Percentiles rank a stretch among this genome's conserved stretches.
Evolutionary conservation across 2,329 filamentous ascomycete species (phyloP).

Genomic region (Trichoderma koningiopsis): DNA sequence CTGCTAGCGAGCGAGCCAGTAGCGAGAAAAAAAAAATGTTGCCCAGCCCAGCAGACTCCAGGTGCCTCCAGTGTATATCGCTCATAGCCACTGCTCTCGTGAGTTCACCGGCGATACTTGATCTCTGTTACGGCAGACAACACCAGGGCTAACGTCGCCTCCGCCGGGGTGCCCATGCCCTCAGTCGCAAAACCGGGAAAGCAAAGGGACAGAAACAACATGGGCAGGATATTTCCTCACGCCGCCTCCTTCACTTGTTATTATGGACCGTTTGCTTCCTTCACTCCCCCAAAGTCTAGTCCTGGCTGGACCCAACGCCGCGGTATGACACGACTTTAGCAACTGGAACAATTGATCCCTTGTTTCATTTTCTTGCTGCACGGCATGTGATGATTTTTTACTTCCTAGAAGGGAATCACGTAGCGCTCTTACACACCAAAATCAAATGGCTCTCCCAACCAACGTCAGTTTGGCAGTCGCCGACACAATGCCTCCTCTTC

Average conservation of each 20-base stretch:
- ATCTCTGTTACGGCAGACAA: constrained; percentile 25
- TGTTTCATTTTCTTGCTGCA: neutral
- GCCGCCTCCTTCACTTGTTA: constrained; percentile 5
- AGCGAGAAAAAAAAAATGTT: neutral
- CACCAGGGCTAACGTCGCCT: constrained; percentile 26
- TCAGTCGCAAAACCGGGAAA: neutral
- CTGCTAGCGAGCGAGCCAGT: neutral
- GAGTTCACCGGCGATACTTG: constrained; percentile 24
- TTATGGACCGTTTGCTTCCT: constrained; percentile 9
- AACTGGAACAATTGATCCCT: neutral
- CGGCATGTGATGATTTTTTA: constrained; percentile 18
- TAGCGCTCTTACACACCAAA: neutral
- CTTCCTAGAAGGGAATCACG: constrained; percentile 16
- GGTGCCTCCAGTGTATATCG: constrained; percentile 29
- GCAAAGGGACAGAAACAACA: neutral
- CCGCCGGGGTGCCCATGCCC: constrained; percentile 15
- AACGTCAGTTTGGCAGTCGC: neutral
- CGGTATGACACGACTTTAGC: constrained; percentile 7
- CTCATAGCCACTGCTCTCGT: constrained; percentile 25
- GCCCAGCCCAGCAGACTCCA: constrained; percentile 25
- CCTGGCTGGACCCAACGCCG: constrained; percentile 8
- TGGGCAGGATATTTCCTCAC: constrained; percentile 4
- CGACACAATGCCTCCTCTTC: neutral
- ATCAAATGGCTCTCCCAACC: constrained; percentile 2
- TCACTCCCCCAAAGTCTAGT: constrained; percentile 14